phyloP scores from a whole-genome alignment of 176 grass and related monocot species.

The Bothriochloa decipiens region DNA sequence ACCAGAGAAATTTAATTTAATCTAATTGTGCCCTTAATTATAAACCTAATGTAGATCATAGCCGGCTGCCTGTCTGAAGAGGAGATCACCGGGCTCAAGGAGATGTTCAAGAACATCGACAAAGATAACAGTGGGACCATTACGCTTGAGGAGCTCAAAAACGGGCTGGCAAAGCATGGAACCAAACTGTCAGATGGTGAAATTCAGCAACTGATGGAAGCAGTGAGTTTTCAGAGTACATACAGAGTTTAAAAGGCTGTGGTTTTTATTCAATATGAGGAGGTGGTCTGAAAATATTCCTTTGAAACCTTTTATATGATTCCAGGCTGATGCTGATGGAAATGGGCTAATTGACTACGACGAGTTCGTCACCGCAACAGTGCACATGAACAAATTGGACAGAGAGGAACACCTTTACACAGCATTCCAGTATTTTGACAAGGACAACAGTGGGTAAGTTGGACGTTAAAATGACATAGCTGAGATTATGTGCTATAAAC shows the following conservation, averaged over 20 bases:
- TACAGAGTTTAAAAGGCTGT: too few species aligned
- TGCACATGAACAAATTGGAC: constrained; percentile 68
- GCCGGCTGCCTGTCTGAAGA: constrained; percentile 74
- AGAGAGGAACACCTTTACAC: constrained; percentile 72
- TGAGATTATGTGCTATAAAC: not conserved
- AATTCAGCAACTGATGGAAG: constrained; percentile 66
- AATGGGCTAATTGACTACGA: constrained; percentile 64
- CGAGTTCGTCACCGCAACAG: constrained; percentile 62
- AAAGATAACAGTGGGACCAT: constrained; percentile 72
- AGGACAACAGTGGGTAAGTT: constrained; percentile 68
- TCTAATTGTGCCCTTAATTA: too few species aligned
- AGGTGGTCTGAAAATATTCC: too few species aligned
- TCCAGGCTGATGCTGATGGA: constrained; percentile 63
- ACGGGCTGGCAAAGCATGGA: constrained; percentile 62
- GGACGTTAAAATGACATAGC: not conserved
- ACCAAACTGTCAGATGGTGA: constrained; percentile 60
- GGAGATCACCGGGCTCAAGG: constrained; percentile 66
- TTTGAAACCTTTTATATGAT: not conserved
- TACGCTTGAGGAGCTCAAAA: constrained; percentile 66
- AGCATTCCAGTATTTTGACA: constrained; percentile 67
- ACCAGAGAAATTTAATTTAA: not conserved
- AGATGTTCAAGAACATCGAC: constrained; percentile 79
- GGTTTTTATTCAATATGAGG: not conserved
- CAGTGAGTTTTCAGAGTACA: constrained; percentile 50
- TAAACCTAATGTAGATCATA: constrained; percentile 48